Percentiles rank a stretch among this genome's conserved stretches.
Conservation (phyloP, 495 filamentous ascomycete species). For the Neurospora sublineolata region DNA sequence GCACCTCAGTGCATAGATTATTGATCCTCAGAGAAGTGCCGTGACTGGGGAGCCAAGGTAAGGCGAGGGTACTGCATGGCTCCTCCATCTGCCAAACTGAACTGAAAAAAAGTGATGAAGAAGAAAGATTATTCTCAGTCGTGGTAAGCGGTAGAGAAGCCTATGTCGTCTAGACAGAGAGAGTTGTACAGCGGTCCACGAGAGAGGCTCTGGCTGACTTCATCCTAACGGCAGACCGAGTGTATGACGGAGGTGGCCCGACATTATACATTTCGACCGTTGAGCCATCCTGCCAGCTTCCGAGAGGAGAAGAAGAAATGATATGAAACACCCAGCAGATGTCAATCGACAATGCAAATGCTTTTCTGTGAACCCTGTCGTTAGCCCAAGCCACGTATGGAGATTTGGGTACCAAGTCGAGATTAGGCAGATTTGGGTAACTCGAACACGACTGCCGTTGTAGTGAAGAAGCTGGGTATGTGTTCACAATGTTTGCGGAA, state of each 20-base stretch:
- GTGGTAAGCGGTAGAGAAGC: not conserved
- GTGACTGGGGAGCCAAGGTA: not conserved
- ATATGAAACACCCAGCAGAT: not conserved
- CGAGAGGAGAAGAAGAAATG: not conserved
- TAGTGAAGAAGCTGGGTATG: not conserved
- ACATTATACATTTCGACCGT: not conserved
- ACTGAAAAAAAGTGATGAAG: not conserved
- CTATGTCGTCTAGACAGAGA: conserved; percentile 1
- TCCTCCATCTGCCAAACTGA: not conserved
- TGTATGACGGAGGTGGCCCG: not conserved
- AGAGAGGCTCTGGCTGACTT: not conserved
- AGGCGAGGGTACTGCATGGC: not conserved
- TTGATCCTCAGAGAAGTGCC: not conserved
- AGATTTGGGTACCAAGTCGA: not conserved
- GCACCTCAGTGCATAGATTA: conserved; percentile 18
- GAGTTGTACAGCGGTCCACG: not conserved
- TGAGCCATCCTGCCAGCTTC: not conserved
- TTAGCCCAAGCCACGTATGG: not conserved
- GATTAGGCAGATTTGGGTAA: not conserved
- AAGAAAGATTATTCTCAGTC: not conserved
- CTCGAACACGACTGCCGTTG: not conserved
- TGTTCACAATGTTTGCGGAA: not conserved
- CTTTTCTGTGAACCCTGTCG: not conserved
- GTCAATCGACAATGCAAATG: not conserved
- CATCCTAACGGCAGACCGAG: not conserved